Percentiles rank a stretch among this genome's conserved stretches.
Evolutionary conservation across 2,329 filamentous ascomycete species (phyloP).

Genomic region (Fonsecaea nubica): DNA sequence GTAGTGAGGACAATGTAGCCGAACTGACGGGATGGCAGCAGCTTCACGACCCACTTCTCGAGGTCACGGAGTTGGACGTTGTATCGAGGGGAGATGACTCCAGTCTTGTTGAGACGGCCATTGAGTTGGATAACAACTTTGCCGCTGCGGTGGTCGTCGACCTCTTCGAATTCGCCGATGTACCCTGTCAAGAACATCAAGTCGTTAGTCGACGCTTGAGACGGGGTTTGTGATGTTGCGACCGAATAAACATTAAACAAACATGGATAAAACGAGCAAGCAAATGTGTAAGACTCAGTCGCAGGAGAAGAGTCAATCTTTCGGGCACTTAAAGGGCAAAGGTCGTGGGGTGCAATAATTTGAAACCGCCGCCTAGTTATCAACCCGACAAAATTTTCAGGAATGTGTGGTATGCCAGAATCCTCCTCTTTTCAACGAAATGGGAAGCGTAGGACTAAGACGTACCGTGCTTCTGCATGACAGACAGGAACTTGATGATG

Average conservation of each 20-base stretch:
- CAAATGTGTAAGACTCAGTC: slow-evolving; percentile 94
- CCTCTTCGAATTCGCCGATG: slow-evolving; percentile 99
- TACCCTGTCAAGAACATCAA: slow-evolving; percentile 68
- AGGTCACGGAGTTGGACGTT: slow-evolving; percentile 97
- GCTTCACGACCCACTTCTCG: slow-evolving; percentile 99
- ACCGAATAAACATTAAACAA: slow-evolving; percentile 88
- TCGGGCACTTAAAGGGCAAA: slow-evolving; percentile 99
- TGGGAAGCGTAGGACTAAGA: slow-evolving; percentile 43
- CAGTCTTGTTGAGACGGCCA: slow-evolving; percentile 98
- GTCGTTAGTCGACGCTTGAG: slow-evolving; percentile 57
- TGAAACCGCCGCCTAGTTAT: slow-evolving; percentile 99
- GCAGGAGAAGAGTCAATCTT: slow-evolving; percentile 74
- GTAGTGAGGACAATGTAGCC: slow-evolving; percentile 99
- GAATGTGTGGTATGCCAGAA: slow-evolving; percentile 4
- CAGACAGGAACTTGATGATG: slow-evolving; percentile 98
- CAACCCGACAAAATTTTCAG: slow-evolving; percentile 72
- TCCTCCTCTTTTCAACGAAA: slow-evolving; percentile 33
- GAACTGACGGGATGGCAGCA: slow-evolving; percentile 99
- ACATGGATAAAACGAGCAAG: slow-evolving; percentile 63
- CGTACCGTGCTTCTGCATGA: slow-evolving; percentile 99
- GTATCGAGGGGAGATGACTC: slow-evolving; percentile 99
- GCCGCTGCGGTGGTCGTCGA: slow-evolving; percentile 98
- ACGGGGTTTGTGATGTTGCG: slow-evolving; percentile 69
- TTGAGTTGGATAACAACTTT: slow-evolving; percentile 99
- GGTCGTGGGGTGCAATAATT: slow-evolving; percentile 71